Percentiles rank a stretch among this genome's conserved stretches.
Evolutionary conservation across 2,329 filamentous ascomycete genomes (phyloP).

Genomic region (Plenodomus tracheiphilus): DNA sequence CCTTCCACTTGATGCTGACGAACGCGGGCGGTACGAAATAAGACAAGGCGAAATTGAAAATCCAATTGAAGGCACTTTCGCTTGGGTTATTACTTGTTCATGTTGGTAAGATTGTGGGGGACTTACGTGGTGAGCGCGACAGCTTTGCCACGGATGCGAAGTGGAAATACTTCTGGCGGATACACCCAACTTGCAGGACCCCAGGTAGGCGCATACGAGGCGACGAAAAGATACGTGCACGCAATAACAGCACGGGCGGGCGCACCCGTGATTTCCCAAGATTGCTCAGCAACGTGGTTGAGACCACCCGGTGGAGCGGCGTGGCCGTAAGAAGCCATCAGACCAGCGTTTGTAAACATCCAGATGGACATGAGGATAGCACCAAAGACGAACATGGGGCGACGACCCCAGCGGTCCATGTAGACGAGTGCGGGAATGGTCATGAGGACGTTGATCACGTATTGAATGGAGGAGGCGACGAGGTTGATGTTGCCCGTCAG

Average conservation of each 20-base stretch:
- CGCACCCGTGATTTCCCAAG: constrained; percentile 45
- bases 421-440: constrained; percentile 75
- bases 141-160: constrained; percentile 65
- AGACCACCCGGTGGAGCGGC: constrained; percentile 44
- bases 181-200: constrained; percentile 63
- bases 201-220: constrained; percentile 68
- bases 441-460: constrained; percentile 79
- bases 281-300: constrained; percentile 47
- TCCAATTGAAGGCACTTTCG: constrained; percentile 64
- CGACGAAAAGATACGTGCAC: constrained; percentile 73
- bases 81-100: no score
- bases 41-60: constrained; percentile 59
- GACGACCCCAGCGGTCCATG: constrained; percentile 77
- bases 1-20: constrained; percentile 61
- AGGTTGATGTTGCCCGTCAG: constrained; percentile 62
- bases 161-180: constrained; percentile 64
- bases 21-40: constrained; percentile 63
- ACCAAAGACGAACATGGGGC: constrained; percentile 66
- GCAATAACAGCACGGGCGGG: constrained; percentile 61
- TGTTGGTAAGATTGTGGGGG: background rate
- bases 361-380: constrained; percentile 66
- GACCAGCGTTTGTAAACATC: constrained; percentile 64
- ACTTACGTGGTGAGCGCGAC: constrained; percentile 60
- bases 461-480: constrained; percentile 70
- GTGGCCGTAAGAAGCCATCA: constrained; percentile 64